phyloP scores from a whole-genome alignment of 768 basidiomycete genomes.

The Psilocybe sp. region DNA sequence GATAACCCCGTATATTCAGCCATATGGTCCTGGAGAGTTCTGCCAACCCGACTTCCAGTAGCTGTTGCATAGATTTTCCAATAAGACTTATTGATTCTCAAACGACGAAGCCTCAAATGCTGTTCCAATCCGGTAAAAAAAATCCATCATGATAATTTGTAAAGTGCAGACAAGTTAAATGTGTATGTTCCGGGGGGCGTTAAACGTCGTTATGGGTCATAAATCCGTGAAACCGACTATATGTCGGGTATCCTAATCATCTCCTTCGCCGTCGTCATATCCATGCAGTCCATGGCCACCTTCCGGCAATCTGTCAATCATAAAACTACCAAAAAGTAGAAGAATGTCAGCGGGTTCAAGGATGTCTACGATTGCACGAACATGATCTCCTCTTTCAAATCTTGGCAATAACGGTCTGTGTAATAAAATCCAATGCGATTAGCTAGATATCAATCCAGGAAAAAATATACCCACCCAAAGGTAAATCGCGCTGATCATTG shows the following conservation, averaged over 20 bases:
- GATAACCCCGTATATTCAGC: constrained; percentile 44
- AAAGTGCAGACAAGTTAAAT: too few relatives aligned
- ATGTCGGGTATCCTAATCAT: constrained; percentile 47
- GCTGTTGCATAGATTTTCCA: constrained; percentile 17
- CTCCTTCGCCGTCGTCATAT: constrained; percentile 81
- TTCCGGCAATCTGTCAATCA: constrained; percentile 68
- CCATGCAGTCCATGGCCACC: constrained; percentile 69
- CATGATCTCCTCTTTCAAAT: constrained; percentile 84
- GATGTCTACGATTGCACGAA: constrained; percentile 32
- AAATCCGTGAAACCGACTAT: constrained; percentile 1
- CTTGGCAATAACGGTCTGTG: constrained; percentile 81
- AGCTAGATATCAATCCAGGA: not conserved
- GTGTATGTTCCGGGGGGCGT: too few relatives aligned
- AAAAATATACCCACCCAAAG: constrained; percentile 53
- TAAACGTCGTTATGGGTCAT: too few relatives aligned
- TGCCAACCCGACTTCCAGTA: constrained; percentile 85
- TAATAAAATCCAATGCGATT: not conserved
- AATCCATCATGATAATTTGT: too few relatives aligned
- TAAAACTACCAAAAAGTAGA: constrained; percentile 44
- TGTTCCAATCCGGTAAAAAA: too few relatives aligned
- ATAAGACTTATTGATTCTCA: not conserved
- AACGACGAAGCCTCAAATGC: too few relatives aligned
- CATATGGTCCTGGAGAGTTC: constrained; percentile 90
- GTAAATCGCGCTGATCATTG: constrained; percentile 65
- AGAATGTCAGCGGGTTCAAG: constrained; percentile 1